Conservation (phyloP, 306 rosid species). For the Lupinus albus region DNA sequence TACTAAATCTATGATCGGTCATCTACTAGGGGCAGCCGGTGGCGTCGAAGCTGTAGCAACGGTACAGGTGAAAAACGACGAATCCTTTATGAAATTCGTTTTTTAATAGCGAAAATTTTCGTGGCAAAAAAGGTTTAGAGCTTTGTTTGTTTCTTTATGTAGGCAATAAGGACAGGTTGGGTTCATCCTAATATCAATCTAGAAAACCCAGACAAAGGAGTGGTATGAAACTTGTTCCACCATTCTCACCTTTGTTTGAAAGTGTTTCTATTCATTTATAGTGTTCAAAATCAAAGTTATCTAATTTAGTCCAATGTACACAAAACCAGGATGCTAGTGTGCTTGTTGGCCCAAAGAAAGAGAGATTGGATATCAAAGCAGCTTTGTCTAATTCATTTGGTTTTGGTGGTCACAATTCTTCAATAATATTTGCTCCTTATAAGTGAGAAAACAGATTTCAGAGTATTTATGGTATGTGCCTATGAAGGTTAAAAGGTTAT, state of each 20-base stretch:
- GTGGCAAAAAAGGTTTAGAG: neutral
- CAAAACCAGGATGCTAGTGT: constrained; percentile 60
- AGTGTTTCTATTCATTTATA: neutral
- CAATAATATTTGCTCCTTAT: constrained; percentile 80
- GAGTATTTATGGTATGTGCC: constrained; percentile 48
- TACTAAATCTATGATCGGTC: constrained; percentile 92
- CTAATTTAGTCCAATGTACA: constrained; percentile 42
- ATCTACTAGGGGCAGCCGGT: constrained; percentile 92
- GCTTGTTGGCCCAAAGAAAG: constrained; percentile 78
- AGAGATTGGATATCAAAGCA: constrained; percentile 71
- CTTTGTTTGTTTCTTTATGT: constrained; percentile 11
- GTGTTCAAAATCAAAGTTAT: constrained; percentile 16
- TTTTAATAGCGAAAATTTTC: neutral
- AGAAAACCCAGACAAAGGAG: constrained; percentile 79
- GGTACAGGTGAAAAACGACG: constrained; percentile 56
- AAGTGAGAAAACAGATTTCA: constrained; percentile 45
- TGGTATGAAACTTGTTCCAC: constrained; percentile 55
- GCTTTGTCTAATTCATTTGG: constrained; percentile 90
- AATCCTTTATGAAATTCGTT: constrained; percentile 12
- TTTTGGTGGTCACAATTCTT: constrained; percentile 92
- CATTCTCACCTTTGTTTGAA: constrained; percentile 19
- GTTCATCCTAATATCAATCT: constrained; percentile 90
- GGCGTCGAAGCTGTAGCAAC: constrained; percentile 92
- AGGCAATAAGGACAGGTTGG: constrained; percentile 94
- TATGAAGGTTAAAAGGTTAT: neutral